Base-by-base conservation (phyloP, 192 early-diverging fungal genomes). In the Geosiphon pyriformis region DNA sequence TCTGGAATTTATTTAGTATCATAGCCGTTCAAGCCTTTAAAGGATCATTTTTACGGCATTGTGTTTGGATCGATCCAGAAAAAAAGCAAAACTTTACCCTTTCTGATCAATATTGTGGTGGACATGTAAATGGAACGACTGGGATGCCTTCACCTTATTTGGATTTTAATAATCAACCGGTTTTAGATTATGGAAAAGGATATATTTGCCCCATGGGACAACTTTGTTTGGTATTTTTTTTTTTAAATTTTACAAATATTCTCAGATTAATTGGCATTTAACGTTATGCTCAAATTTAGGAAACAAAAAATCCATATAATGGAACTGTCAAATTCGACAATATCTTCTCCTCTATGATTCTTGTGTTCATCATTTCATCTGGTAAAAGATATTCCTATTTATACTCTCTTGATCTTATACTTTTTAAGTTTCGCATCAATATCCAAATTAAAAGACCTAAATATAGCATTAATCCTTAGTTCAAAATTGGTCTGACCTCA, bases 1-100 rank as follows among this genome's bases (percentile, higher is more conserved):
- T 86, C 35, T 83, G 82, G 52, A 61, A 84, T 18, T 69, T 86
- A 25, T 84, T 86, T 70, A 85, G 83, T 54, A 78, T 81, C 57
- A 73, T 86, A 58, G 84, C 80, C 22, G 81, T 86, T 7, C 82
- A 82, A 33, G 70, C 79, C n/a, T 86, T 86, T 50, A 80, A 80
- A 64, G 84, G 84, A 25, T 83, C 84, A 2, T 71, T 81, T 50
- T 71, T 72, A 17, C 64, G 84, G 33, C 79, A 69, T 18, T 86
- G 84, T 65, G 77, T 84, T 35, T 71, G 75, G 70, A 56, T 56
- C 59, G 72, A 71, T 74, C 65, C 37, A 35, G n/a, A 23, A 33
- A 0, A 33, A 30, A 18, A 18, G 33, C 17, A 22, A 32, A 63
- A 73, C 3, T 50, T 31, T 26, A 32, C 31, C 49, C 20, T 71